phyloP scores from a whole-genome alignment of 805 yeast genomes.

The Metschnikowia gruessii region DNA sequence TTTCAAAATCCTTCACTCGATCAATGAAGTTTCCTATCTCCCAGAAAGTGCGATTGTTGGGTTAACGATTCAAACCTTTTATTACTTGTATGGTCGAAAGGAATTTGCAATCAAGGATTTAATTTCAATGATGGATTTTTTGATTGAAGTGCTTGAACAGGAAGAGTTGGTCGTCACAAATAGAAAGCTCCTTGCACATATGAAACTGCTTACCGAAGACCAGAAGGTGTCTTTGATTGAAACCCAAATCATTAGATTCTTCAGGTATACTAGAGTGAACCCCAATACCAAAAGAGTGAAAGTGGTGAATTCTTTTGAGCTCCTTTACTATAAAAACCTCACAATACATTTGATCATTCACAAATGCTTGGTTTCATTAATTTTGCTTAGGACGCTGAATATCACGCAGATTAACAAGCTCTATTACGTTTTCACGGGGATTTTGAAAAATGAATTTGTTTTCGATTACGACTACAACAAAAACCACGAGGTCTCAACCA shows the following conservation, averaged over 20 bases:
- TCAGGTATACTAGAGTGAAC: constrained; percentile 18
- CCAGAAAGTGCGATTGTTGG: constrained; percentile 58
- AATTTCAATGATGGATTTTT: constrained; percentile 30
- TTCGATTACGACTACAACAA: constrained; percentile 39
- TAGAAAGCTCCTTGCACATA: constrained; percentile 19
- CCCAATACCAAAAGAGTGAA: constrained; percentile 12
- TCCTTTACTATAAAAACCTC: constrained; percentile 57
- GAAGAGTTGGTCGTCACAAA: constrained; percentile 25
- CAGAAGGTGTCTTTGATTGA: constrained; percentile 27
- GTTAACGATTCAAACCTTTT: constrained; percentile 36
- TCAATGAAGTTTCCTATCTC: constrained; percentile 48
- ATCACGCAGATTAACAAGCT: constrained; percentile 24
- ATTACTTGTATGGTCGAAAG: constrained; percentile 21
- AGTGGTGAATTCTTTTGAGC: constrained; percentile 51
- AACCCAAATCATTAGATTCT: constrained; percentile 26
- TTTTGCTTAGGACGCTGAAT: constrained; percentile 27
- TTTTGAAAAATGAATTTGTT: constrained; percentile 41
- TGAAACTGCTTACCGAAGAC: constrained; percentile 19
- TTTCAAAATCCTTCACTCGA: constrained; percentile 50
- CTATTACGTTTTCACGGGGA: constrained; percentile 35
- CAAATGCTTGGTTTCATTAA: constrained; percentile 50
- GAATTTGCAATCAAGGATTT: constrained; percentile 24
- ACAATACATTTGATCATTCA: constrained; percentile 52
- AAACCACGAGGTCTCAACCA: constrained; percentile 27
- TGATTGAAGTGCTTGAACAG: constrained; percentile 24